Conservation (phyloP, 805 yeast species). For the Saccharomycopsis fibuligera region DNA sequence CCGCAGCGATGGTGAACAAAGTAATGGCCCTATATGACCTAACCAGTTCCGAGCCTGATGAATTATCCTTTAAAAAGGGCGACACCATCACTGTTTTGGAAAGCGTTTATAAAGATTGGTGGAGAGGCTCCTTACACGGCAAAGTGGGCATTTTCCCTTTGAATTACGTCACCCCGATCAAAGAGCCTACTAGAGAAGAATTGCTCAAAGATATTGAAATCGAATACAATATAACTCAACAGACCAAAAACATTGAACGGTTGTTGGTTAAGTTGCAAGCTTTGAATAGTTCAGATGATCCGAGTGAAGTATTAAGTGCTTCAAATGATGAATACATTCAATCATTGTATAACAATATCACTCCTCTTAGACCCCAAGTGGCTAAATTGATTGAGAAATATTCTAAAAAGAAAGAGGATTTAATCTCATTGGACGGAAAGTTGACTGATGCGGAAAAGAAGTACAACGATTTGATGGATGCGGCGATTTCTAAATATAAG, state of each 20-base stretch:
- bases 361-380: slow-evolving; percentile 67
- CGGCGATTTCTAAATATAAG: slow-evolving; percentile 28
- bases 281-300: slow-evolving; percentile 28
- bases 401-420: slow-evolving; percentile 69
- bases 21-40: slow-evolving; percentile 86
- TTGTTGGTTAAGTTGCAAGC: slow-evolving; percentile 46
- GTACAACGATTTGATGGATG: slow-evolving; percentile 66
- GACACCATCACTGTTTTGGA: slow-evolving; percentile 85
- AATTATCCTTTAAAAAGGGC: slow-evolving; percentile 78
- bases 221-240: slow-evolving; percentile 49
- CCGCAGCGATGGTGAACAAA: slow-evolving; percentile 40
- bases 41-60: slow-evolving; percentile 74
- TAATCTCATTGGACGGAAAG: slow-evolving; percentile 63
- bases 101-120: slow-evolving; percentile 89
- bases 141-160: slow-evolving; percentile 84
- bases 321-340: slow-evolving; percentile 63
- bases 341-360: slow-evolving; percentile 60
- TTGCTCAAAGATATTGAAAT: slow-evolving; percentile 40
- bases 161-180: slow-evolving; percentile 79
- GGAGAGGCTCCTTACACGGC: slow-evolving; percentile 83
- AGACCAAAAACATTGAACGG: slow-evolving; percentile 58
- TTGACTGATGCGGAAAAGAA: slow-evolving; percentile 60
- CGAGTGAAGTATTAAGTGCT: slow-evolving; percentile 26
- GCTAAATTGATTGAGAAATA: slow-evolving; percentile 74
- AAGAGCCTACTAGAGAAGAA: slow-evolving; percentile 59